Percentiles rank a stretch among this genome's conserved stretches.
Conservation (phyloP, 2,329 filamentous ascomycete species). For the Fusarium sp. region DNA sequence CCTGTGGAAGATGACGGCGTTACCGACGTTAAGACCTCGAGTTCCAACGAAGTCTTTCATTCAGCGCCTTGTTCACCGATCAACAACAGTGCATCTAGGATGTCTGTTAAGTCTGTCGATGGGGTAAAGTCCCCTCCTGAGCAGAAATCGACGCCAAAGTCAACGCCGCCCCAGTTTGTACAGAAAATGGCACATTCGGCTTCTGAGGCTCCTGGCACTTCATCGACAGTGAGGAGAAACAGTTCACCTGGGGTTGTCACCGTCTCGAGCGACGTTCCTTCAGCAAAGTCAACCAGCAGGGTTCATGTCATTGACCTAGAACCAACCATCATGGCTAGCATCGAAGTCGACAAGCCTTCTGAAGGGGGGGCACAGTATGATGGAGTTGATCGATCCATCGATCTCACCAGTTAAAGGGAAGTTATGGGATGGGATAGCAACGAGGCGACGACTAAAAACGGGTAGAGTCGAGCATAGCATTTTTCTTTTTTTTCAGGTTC, state of each 20-base stretch:
- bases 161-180: conserved; percentile 26
- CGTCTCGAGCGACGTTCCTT: not conserved
- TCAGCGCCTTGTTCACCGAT: conserved; percentile 40
- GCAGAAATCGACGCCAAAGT: not conserved
- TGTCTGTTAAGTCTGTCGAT: conserved; percentile 23
- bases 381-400: conserved; percentile 47
- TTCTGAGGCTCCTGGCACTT: not conserved
- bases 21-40: conserved; percentile 31
- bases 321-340: conserved; percentile 18
- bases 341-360: conserved; percentile 32
- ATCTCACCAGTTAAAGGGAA: conserved; percentile 22
- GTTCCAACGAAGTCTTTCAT: conserved; percentile 30
- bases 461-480: not conserved
- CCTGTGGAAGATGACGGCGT: conserved; percentile 35
- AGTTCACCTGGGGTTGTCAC: conserved; percentile 16
- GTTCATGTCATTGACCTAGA: conserved; percentile 16
- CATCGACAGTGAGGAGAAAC: conserved; percentile 19
- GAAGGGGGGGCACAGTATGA: conserved; percentile 43
- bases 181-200: conserved; percentile 27
- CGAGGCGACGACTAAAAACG: not conserved
- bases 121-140: conserved; percentile 4
- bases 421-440: not conserved
- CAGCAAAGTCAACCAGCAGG: not conserved
- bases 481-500: not conserved
- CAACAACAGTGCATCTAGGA: conserved; percentile 11